Base-by-base conservation (phyloP, 1,284 basidiomycete genomes). In the Inonotus hispidus region DNA sequence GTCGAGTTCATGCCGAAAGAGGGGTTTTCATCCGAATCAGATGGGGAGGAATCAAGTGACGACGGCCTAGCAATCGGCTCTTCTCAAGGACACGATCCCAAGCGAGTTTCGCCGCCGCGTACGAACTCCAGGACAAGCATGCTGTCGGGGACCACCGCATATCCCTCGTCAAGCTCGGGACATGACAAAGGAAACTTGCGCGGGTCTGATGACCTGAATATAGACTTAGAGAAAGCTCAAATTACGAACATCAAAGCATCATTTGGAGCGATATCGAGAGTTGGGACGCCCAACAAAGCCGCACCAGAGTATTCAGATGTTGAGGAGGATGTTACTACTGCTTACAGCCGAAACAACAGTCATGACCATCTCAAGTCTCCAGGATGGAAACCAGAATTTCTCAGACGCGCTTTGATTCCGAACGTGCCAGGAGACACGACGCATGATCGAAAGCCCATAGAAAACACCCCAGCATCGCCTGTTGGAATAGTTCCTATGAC, bases 401-500 rank as follows among this genome's bases (percentile, higher is more conserved):
- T 75, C 25, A 68, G 67, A 32, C 71, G 69, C 4, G 62, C 69
- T 59, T 35, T 52, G 59, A 56, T 53, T 25, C 52, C 37, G 62
- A 62, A 53, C 59, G 62, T 23, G 47, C 46, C 52, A 59, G 62
- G 8, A 65, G 62, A 25, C 38, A 50, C 32, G 50, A 59, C 45
- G 65, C 66, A 32, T 47, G 45, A 47, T 35, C 43, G 19, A n/a
- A 11, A 27, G 45, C 45, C 62, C 59, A 53, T 50, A 53, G 47
- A 39, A 47, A 27, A 58, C 65, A n/a, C 62, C 4, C 53, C 58
- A 16, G 38, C 65, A 25, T 60, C 65, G n/a, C 68, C 71, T 35
- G 65, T 70, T 13, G 72, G 72, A 1, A 70, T 82, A 1, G 79
- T 86, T 0, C 82, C 83, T 1, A 79, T 82, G 25, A 86, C 85